Conservation (phyloP, 495 filamentous ascomycete species). For the Lichina pygmaea region DNA sequence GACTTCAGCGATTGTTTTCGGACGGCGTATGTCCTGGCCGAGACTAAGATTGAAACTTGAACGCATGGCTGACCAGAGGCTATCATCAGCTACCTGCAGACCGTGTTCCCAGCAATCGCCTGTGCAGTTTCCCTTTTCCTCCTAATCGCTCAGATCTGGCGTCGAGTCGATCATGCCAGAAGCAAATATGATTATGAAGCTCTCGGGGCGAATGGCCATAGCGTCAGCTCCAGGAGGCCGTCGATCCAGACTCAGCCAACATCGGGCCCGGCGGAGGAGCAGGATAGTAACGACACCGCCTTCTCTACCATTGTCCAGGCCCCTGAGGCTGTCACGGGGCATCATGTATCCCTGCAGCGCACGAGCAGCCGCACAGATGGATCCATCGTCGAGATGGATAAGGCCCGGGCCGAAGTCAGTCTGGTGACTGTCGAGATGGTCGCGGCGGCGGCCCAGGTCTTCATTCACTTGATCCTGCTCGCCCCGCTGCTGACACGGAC, state of each 20-base stretch:
- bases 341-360: slow-evolving; percentile 27
- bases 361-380: slow-evolving; percentile 31
- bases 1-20: slow-evolving; percentile 79
- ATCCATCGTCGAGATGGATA: slow-evolving; percentile 47
- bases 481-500: slow-evolving; percentile 25
- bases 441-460: slow-evolving; percentile 35
- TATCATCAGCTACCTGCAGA: slow-evolving; percentile 44
- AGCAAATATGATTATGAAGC: background rate
- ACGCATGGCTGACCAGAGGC: too few species aligned
- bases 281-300: slow-evolving; percentile 7
- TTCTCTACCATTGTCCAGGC: slow-evolving; percentile 18
- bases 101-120: slow-evolving; percentile 49
- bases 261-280: background rate
- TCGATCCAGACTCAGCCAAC: too few species aligned
- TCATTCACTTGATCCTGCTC: slow-evolving; percentile 33
- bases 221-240: background rate
- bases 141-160: slow-evolving; percentile 26
- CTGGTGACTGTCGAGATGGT: slow-evolving; percentile 46
- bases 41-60: too few species aligned
- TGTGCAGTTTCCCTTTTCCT: slow-evolving; percentile 42
- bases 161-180: slow-evolving; percentile 13
- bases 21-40: slow-evolving; percentile 36
- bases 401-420: slow-evolving; percentile 42
- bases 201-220: background rate
- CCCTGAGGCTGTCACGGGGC: slow-evolving; percentile 36